Evolutionary conservation across 2,329 filamentous ascomycete species (phyloP).

Genomic region (Simplicillium aogashimaense): DNA sequence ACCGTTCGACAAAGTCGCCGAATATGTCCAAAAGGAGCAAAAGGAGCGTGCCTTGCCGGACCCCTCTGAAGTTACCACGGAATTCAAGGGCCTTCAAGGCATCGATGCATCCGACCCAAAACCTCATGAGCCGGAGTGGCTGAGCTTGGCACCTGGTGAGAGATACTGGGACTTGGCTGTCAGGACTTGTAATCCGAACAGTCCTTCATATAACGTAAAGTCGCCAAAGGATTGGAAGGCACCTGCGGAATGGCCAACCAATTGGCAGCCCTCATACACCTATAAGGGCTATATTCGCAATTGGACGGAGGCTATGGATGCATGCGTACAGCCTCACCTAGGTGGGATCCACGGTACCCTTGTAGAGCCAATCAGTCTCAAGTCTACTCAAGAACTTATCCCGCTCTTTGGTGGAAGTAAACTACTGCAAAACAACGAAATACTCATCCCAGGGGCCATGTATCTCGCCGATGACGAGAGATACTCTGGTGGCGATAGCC

Average conservation of each 20-base stretch:
- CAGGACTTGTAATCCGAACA: slow-evolving; percentile 45
- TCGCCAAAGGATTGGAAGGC: slow-evolving; percentile 18
- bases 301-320: slow-evolving; percentile 47
- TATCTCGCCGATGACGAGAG: slow-evolving; percentile 49
- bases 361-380: slow-evolving; percentile 40
- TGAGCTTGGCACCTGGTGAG: slow-evolving; percentile 13
- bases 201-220: slow-evolving; percentile 33
- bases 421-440: slow-evolving; percentile 52
- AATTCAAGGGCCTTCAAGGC: slow-evolving; percentile 28
- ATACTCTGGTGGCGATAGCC: slow-evolving; percentile 45
- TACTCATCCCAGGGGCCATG: slow-evolving; percentile 54
- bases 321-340: slow-evolving; percentile 47
- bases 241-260: slow-evolving; percentile 21
- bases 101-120: slow-evolving; percentile 23
- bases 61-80: slow-evolving; percentile 30
- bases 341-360: slow-evolving; percentile 46
- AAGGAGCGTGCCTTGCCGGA: slow-evolving; percentile 30
- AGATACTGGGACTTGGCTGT: slow-evolving; percentile 51
- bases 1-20: slow-evolving; percentile 44
- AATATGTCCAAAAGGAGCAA: slow-evolving; percentile 37
- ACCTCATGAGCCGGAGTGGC: slow-evolving; percentile 37
- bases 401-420: slow-evolving; percentile 56
- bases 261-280: slow-evolving; percentile 24
- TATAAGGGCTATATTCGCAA: slow-evolving; percentile 43
- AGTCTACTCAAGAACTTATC: slow-evolving; percentile 42